Evolutionary conservation across 2,329 filamentous ascomycete species (phyloP).

Genomic region (Elsinoe arachidis): DNA sequence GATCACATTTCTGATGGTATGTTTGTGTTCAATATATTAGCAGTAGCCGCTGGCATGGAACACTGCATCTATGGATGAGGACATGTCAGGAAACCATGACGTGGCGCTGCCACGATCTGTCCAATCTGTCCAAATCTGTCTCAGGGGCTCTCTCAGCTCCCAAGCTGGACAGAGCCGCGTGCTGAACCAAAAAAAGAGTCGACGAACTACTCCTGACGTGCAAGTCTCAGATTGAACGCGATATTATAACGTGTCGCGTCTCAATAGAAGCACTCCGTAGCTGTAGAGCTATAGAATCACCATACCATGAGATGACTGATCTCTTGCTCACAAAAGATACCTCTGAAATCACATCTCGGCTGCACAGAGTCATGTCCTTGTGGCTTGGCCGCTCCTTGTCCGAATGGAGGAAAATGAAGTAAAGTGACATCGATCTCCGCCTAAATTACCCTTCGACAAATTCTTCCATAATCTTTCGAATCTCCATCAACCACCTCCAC

Average conservation of each 20-base stretch:
- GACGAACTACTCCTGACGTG: not conserved
- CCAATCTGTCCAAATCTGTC: not conserved
- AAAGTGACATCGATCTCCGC: conserved; percentile 11
- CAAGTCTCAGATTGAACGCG: not conserved
- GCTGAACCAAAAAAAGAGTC: conserved; percentile 5
- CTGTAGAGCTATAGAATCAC: not conserved
- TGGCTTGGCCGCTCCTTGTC: conserved; percentile 6
- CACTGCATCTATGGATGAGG: not conserved
- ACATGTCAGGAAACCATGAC: conserved; percentile 7
- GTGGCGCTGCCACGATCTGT: not conserved
- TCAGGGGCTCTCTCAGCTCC: not conserved
- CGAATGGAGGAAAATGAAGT: conserved; percentile 5
- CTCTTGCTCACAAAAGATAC: not conserved
- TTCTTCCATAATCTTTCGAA: conserved; percentile 6
- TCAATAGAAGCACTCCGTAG: not conserved
- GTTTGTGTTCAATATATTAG: not conserved
- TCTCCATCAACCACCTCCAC: conserved; percentile 5
- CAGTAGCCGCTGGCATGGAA: not conserved
- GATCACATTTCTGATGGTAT: not conserved
- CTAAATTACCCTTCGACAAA: conserved; percentile 10
- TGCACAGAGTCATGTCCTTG: conserved; percentile 3
- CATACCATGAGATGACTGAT: not conserved
- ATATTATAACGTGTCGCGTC: not conserved
- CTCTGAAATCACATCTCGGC: not conserved
- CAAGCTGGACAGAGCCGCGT: conserved; percentile 2